Base-by-base conservation (phyloP, 345 rosid genomes). In the Rhizophora mangle region DNA sequence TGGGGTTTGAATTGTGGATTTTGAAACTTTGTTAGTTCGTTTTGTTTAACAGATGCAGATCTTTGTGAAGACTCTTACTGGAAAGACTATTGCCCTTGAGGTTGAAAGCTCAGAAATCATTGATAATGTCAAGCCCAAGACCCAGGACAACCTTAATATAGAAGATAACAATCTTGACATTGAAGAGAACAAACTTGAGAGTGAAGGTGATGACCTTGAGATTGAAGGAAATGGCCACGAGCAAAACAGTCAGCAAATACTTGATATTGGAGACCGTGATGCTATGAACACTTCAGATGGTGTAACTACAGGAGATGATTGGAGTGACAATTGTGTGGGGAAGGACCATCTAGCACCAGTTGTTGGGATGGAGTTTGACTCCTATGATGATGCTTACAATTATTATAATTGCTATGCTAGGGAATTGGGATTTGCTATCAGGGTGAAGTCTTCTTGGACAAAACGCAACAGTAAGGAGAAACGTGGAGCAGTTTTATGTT, bases 381-480 rank as follows among this genome's bases (percentile, higher is more conserved):
- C 73, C 1, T 74, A 74, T 49, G 69, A 74, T 49, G 78, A 74
- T 24, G 73, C 78, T 26, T 74, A 74, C 60, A 74, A 64, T 63
- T 74, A 74, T 64, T 74, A 74, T 57, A 74, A 74, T 56, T 63
- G 69, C 64, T 74, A 63, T 53, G 78, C 73, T 6, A 74, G 39
- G 59, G 78, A 74, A 36, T 63, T 74, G 65, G 73, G 78, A 57
- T 74, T 74, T 69, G 69, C 69, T 55, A 63, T 74, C 34, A 62
- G 78, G 58, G 78, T 74, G 60, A 74, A 74, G 67, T 68, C 72
- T 56, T 74, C 78, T 26, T 74, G 78, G 78, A 68, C 72, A 68
- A 74, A 74, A 57, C 72, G 78, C 15, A 74, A 74, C 37, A 74
- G 78, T 68, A 68, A 68, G 73, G 78, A 74, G 65, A 74, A 74